Percentiles rank a stretch among this genome's conserved stretches.
phyloP scores from a whole-genome alignment of 1,284 basidiomycete genomes.

The Ustilago esculenta region DNA sequence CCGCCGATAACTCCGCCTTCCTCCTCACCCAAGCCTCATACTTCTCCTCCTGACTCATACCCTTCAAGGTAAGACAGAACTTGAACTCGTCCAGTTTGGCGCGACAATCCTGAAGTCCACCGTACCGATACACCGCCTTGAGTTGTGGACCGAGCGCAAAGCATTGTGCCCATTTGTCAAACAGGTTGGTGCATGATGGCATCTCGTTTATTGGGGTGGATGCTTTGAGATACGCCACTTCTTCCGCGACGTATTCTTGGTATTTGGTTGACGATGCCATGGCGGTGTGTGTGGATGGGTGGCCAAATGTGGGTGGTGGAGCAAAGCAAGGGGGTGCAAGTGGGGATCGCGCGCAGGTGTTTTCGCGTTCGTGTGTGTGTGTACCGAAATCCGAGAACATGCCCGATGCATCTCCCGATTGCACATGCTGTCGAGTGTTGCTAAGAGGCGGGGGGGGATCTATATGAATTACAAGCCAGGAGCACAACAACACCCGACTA shows the following conservation, averaged over 20 bases:
- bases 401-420: too few relatives aligned
- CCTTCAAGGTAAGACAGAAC: constrained; percentile 88
- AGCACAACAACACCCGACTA: neutral
- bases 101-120: constrained; percentile 79
- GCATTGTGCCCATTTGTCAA: constrained; percentile 64
- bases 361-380: constrained; percentile 34
- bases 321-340: neutral
- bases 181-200: constrained; percentile 58
- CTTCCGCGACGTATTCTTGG: constrained; percentile 41
- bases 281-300: neutral
- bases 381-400: too few relatives aligned
- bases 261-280: constrained; percentile 17
- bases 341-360: neutral
- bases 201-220: constrained; percentile 52
- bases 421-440: too few relatives aligned
- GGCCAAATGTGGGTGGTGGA: neutral
- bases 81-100: constrained; percentile 91
- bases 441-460: too few relatives aligned
- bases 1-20: constrained; percentile 91
- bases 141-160: constrained; percentile 79
- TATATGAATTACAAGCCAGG: constrained; percentile 26
- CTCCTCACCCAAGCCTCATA: constrained; percentile 83
- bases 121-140: constrained; percentile 85
- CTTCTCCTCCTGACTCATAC: constrained; percentile 78
- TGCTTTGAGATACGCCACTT: constrained; percentile 56